Evolutionary conservation across 306 rosid species (phyloP).

Genomic region (Rosa chinensis): DNA sequence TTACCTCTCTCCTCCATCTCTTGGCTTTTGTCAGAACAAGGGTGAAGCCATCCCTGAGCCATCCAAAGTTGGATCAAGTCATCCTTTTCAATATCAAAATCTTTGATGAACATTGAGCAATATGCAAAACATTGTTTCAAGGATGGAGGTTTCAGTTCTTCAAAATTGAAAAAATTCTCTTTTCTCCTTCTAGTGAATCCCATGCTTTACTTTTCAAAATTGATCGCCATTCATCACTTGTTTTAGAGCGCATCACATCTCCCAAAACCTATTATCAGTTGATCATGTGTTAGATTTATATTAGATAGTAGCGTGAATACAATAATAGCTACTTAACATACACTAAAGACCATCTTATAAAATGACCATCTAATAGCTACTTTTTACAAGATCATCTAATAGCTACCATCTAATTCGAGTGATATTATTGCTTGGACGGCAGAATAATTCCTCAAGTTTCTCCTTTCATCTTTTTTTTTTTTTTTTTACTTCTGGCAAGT

Average conservation of each 20-base stretch:
- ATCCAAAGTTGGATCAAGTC: slow-evolving; percentile 4
- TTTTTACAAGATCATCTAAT: too few species aligned
- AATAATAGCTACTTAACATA: too few species aligned
- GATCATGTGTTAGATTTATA: background rate
- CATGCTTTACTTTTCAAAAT: background rate
- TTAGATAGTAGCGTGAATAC: too few species aligned
- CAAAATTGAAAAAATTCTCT: background rate
- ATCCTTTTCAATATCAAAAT: background rate
- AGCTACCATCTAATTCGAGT: too few species aligned
- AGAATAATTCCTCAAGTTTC: too few species aligned
- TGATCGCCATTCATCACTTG: background rate
- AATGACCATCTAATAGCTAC: too few species aligned
- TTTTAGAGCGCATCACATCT: background rate
- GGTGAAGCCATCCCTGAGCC: background rate
- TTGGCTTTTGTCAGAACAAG: background rate
- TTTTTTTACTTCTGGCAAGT: too few species aligned
- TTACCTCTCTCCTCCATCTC: background rate
- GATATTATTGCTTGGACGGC: too few species aligned
- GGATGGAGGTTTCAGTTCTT: background rate
- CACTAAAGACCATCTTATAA: too few species aligned
- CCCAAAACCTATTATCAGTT: background rate
- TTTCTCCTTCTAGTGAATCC: background rate
- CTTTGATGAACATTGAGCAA: background rate
- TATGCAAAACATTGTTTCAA: slow-evolving; percentile 9
- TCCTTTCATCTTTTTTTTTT: too few species aligned